A percentile compares a stretch with the other conserved stretches of the same genome.
Evolutionary conservation across 345 rosid species (phyloP).

Genomic region (Eucalyptus lansdowneana): DNA sequence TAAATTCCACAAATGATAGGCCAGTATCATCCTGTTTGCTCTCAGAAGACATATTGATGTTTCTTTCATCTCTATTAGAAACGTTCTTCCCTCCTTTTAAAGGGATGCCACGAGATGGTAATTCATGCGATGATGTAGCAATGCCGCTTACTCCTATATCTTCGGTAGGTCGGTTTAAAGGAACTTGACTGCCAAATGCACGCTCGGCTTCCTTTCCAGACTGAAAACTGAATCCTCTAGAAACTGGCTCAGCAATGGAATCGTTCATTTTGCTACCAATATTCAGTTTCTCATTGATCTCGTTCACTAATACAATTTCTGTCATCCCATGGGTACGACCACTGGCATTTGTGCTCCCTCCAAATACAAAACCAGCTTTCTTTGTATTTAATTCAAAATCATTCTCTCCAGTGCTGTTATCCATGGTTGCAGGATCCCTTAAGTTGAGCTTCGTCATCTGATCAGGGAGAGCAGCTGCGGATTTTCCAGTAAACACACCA

Average conservation of each 20-base stretch:
- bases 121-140: neutral
- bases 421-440: conserved; percentile 2
- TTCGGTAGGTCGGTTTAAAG: conserved; percentile 1
- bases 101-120: neutral
- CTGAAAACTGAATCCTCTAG: conserved; percentile 12
- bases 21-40: conserved; percentile 14
- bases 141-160: neutral
- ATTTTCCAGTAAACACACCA: conserved; percentile 10
- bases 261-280: conserved; percentile 12
- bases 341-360: conserved; percentile 1
- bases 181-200: conserved; percentile 9
- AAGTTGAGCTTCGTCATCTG: conserved; percentile 36
- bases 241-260: conserved; percentile 13
- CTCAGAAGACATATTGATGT: conserved; percentile 12
- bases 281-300: conserved; percentile 46
- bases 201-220: conserved; percentile 14
- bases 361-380: conserved; percentile 2
- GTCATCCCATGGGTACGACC: conserved; percentile 18
- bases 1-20: conserved; percentile 36
- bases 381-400: neutral
- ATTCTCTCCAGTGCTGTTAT: neutral
- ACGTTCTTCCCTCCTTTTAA: conserved; percentile 1
- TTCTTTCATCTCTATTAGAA: conserved; percentile 5
- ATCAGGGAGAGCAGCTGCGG: conserved; percentile 17
- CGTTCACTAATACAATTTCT: conserved; percentile 28